Evolutionary conservation across 1,284 basidiomycete species (phyloP).

Genomic region (Porogramme epimiltina): DNA sequence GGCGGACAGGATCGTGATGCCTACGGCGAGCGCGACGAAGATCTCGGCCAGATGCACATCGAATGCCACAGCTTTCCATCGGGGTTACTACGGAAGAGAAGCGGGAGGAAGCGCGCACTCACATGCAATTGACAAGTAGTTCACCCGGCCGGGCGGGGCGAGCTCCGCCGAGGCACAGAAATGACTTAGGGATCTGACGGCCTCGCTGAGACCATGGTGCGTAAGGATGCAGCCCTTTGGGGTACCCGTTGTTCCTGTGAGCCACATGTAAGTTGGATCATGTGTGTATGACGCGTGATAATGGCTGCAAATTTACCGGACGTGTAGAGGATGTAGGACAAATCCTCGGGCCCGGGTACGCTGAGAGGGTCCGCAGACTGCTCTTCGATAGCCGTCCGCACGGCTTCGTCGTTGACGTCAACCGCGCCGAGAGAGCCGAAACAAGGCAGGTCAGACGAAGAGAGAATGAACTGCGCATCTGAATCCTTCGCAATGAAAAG

Average conservation of each 20-base stretch:
- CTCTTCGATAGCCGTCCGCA: constrained; percentile 29
- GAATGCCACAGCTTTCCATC: constrained; percentile 39
- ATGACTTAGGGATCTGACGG: constrained; percentile 43
- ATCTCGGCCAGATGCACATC: constrained; percentile 54
- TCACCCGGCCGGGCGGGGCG: constrained; percentile 37
- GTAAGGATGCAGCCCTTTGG: constrained; percentile 61
- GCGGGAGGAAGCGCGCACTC: constrained; percentile 16
- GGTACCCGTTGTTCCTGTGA: constrained; percentile 53
- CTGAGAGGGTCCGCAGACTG: constrained; percentile 35
- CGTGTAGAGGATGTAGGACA: constrained; percentile 55
- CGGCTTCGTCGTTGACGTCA: constrained; percentile 30
- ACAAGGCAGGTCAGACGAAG: constrained; percentile 30
- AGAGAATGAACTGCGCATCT: constrained; percentile 44
- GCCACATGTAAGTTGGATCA: not conserved
- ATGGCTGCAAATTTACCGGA: constrained; percentile 38
- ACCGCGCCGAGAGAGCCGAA: constrained; percentile 37
- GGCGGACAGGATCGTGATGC: constrained; percentile 47
- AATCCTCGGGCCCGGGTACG: constrained; percentile 33
- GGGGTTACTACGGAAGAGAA: not conserved
- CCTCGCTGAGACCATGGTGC: constrained; percentile 45
- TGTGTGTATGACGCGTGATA: too few relatives aligned
- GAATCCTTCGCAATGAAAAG: constrained; percentile 49
- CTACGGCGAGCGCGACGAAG: constrained; percentile 44
- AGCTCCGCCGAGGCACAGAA: constrained; percentile 40
- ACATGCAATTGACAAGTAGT: constrained; percentile 48